Evolutionary conservation across 169 alveolate genomes (phyloP), one percentile per base, ranked within the genome.

Genomic region (Plasmodium relictum): DNA sequence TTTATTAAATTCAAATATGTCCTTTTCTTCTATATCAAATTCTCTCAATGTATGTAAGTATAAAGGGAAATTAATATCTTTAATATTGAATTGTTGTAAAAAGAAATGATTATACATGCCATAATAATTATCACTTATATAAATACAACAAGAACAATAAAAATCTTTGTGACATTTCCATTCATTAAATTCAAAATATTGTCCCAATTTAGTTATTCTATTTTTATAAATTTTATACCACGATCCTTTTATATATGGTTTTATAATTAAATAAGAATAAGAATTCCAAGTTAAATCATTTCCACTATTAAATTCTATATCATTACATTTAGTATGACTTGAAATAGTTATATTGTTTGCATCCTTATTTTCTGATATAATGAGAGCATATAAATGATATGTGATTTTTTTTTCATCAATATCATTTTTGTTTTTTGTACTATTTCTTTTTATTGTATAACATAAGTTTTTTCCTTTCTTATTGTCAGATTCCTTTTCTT

Each of bases 121-220:
- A 74, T 94, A 95, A 91, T 96, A 96, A 76, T 93, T 97, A 58
- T 96, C 98, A n/a, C 98, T 97, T 4, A 96, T 83, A 83, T 96
- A 96, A 0, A 96, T 94, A 26, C 98, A 97, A 3, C 96, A 95
- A 14, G 97, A 95, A 63, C 98, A 95, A 92, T 95, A 96, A 93
- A 96, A 96, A 63, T 96, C 98, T 24, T 97, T 91, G 80, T 96
- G 98, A 74, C 97, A 96, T 88, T 96, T 96, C 98, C 98, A 96
- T 89, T 96, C 98, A 9, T 97, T 94, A 91, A 96, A 96, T 68
- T 96, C 98, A 70, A 93, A 94, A 48, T 92, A 88, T 45, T 96
- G 94, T 41, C 69, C 39, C 45, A 96, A 92, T 70, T 95, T 91
- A 52, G 95, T 97, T 50, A 96, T 96, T 48, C 96, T 80, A 42